Conservation (phyloP, 495 filamentous ascomycete genomes). For the Hyaloscypha bicolor region DNA sequence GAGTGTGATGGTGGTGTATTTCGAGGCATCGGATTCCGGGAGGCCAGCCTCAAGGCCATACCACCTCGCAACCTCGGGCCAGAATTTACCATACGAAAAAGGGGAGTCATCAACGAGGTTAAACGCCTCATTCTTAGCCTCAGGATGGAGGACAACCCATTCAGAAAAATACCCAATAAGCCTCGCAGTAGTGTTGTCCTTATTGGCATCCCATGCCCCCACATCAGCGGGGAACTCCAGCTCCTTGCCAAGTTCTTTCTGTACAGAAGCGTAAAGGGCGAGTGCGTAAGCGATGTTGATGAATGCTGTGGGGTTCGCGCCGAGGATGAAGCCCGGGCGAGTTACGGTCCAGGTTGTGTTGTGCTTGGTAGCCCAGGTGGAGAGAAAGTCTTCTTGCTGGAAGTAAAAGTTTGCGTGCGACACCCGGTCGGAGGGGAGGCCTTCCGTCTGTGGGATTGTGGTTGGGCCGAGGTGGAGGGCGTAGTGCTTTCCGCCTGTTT, state of each 20-base stretch:
- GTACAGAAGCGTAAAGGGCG: conserved; percentile 49
- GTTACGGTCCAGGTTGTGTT: conserved; percentile 41
- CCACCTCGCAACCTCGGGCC: conserved; percentile 47
- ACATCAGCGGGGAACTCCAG: conserved; percentile 47
- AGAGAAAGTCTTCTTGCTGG: conserved; percentile 50
- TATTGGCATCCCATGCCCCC: conserved; percentile 43
- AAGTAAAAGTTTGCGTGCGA: conserved; percentile 56
- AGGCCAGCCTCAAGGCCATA: conserved; percentile 40
- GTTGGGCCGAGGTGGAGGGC: conserved; percentile 52
- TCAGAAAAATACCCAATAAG: conserved; percentile 52
- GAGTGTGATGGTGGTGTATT: conserved; percentile 32
- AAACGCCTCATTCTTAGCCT: conserved; percentile 45
- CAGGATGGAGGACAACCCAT: conserved; percentile 48
- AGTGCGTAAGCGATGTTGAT: conserved; percentile 54
- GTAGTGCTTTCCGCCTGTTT: conserved; percentile 56
- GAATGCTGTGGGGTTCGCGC: conserved; percentile 49
- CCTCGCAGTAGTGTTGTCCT: conserved; percentile 41
- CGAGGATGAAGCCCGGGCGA: conserved; percentile 50
- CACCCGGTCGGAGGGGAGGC: conserved; percentile 46
- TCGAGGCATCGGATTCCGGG: conserved; percentile 33
- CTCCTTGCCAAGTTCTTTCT: conserved; percentile 38
- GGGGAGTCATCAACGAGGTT: conserved; percentile 46
- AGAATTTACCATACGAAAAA: conserved; percentile 48
- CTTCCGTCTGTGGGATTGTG: conserved; percentile 46
- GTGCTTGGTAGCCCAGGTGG: conserved; percentile 37